These are phyloP conservation scores for Torrubiella hemipterigena DNA, from an alignment of 2,329 filamentous ascomycete species.

Conservation along the genomic window DNA sequence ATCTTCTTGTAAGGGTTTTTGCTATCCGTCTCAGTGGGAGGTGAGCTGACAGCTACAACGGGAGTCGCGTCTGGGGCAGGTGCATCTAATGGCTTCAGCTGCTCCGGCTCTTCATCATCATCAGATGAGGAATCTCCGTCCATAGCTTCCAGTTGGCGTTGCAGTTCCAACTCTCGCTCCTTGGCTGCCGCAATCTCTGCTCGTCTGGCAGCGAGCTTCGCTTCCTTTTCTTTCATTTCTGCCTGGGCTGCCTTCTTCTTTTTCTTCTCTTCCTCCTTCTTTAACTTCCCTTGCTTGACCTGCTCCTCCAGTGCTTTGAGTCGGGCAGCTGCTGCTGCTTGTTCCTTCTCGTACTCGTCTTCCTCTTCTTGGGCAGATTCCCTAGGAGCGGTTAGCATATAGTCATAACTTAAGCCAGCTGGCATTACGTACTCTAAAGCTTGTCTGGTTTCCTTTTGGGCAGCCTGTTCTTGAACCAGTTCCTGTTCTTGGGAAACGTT, in stretches of 20 bases:
- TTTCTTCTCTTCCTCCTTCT: conserved; percentile 93
- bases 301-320: conserved; percentile 87
- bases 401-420: neutral
- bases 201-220: conserved; percentile 69
- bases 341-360: conserved; percentile 68
- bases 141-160: conserved; percentile 70
- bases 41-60: conserved; percentile 38
- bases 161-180: conserved; percentile 80
- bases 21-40: conserved; percentile 59
- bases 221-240: conserved; percentile 80
- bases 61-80: conserved; percentile 37
- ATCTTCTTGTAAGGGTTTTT: conserved; percentile 94
- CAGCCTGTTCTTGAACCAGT: conserved; percentile 59
- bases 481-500: conserved; percentile 57
- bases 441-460: conserved; percentile 60
- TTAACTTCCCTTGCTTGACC: conserved; percentile 83
- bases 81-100: conserved; percentile 45
- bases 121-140: conserved; percentile 64
- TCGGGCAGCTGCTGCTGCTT: conserved; percentile 68
- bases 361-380: conserved; percentile 63
- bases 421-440: conserved; percentile 65
- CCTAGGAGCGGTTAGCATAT: conserved; percentile 36
- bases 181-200: conserved; percentile 87
- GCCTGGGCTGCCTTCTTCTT: conserved; percentile 79
- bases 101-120: conserved; percentile 67